A percentile compares a stretch with the other conserved stretches of the same genome.
These are phyloP conservation scores for Leccinum olivaceopallidum DNA, from an alignment of 768 basidiomycete genomes.

Conservation along the genomic window DNA sequence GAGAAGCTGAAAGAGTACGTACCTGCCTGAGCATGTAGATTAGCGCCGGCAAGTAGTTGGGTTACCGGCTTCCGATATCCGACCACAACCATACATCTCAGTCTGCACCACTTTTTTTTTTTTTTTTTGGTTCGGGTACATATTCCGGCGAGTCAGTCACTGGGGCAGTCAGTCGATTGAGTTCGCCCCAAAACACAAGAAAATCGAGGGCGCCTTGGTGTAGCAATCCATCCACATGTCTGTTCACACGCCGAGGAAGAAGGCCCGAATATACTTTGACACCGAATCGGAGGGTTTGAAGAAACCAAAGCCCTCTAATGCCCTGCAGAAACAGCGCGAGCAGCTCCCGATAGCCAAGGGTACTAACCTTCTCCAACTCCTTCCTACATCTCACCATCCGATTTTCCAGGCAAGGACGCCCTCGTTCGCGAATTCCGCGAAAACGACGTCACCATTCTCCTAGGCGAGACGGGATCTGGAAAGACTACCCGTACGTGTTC, in stretches of 20 bases:
- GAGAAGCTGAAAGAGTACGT: slow-evolving; percentile 49
- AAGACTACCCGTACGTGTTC: slow-evolving; percentile 93
- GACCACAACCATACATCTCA: neutral
- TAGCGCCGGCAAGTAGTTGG: slow-evolving; percentile 10
- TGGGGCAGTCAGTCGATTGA: neutral
- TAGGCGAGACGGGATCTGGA: slow-evolving; percentile 97
- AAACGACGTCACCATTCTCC: slow-evolving; percentile 83
- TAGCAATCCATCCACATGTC: slow-evolving; percentile 15
- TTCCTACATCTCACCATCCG: neutral
- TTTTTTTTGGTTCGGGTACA: neutral
- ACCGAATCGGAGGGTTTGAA: slow-evolving; percentile 17
- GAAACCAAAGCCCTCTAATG: slow-evolving; percentile 8
- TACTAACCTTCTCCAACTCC: slow-evolving; percentile 24
- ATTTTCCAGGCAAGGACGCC: slow-evolving; percentile 63
- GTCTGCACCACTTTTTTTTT: neutral
- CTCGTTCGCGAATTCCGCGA: slow-evolving; percentile 70
- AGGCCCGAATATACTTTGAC: slow-evolving; percentile 15
- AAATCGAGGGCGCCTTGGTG: neutral
- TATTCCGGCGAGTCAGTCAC: neutral
- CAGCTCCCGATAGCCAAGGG: slow-evolving; percentile 82
- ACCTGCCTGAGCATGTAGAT: no score
- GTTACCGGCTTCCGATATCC: slow-evolving; percentile 19
- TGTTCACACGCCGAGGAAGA: slow-evolving; percentile 28
- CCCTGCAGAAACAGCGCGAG: slow-evolving; percentile 62
- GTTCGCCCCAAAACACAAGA: neutral